Percentiles rank a stretch among this genome's conserved stretches.
Conservation (phyloP, 768 basidiomycete genomes). For the Mycena epipterygia region DNA sequence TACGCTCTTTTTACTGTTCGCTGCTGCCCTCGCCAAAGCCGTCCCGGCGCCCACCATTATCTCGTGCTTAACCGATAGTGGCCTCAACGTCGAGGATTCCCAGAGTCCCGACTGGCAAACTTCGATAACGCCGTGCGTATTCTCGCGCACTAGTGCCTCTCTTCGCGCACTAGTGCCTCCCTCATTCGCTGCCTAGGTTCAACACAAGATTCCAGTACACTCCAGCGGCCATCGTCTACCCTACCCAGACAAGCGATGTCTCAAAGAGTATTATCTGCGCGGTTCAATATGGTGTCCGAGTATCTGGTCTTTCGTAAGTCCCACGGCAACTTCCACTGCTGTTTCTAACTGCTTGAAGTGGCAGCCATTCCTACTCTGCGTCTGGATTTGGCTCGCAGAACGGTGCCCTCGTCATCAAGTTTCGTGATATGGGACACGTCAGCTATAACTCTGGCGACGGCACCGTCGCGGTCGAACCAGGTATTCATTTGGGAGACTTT, state of each 20-base stretch:
- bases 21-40: constrained; percentile 13
- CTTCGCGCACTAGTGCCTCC: background rate
- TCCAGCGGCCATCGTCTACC: constrained; percentile 24
- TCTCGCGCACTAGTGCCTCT: background rate
- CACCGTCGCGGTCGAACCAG: constrained; percentile 31
- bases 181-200: constrained; percentile 13
- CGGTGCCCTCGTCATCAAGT: constrained; percentile 13
- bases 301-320: constrained; percentile 19
- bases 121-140: constrained; percentile 12
- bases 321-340: too few species aligned
- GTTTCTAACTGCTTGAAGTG: too few species aligned
- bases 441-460: background rate
- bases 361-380: constrained; percentile 31
- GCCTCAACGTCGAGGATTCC: constrained; percentile 15
- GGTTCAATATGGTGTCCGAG: constrained; percentile 2
- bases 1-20: constrained; percentile 15
- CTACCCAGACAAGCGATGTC: constrained; percentile 14
- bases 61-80: constrained; percentile 16
- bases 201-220: constrained; percentile 24
- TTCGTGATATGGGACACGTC: constrained; percentile 20
- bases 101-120: constrained; percentile 16
- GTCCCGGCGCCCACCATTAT: background rate
- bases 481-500: constrained; percentile 28
- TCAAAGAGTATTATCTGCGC: constrained; percentile 18
- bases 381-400: constrained; percentile 22